phyloP scores from a whole-genome alignment of 164 flowering plant genomes.

The Umbilicus rupestris region DNA sequence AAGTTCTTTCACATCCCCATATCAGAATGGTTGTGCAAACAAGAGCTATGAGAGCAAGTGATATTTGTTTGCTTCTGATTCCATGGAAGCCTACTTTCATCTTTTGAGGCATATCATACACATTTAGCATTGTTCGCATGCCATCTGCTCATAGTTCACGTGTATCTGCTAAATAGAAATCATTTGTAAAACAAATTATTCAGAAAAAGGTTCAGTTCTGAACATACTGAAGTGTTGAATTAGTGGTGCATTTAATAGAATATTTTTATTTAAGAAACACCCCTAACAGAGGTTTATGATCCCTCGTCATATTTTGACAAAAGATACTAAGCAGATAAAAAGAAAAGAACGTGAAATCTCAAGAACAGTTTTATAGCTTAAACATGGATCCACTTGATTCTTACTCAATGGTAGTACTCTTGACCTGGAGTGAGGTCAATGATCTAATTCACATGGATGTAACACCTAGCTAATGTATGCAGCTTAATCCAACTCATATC shows the following conservation, averaged over 20 bases:
- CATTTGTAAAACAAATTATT: not conserved
- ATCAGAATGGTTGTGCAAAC: constrained; percentile 41
- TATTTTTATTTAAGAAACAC: not conserved
- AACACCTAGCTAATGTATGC: not conserved
- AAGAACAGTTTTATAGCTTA: too few species aligned
- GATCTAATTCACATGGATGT: too few species aligned
- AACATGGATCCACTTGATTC: too few species aligned
- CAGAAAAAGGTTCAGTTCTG: not conserved
- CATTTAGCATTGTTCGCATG: not conserved
- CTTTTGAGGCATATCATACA: constrained; percentile 16
- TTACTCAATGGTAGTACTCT: too few species aligned
- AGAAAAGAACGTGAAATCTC: too few species aligned
- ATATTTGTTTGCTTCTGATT: constrained; percentile 35
- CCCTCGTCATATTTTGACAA: not conserved
- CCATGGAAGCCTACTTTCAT: constrained; percentile 53
- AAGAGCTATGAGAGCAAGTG: constrained; percentile 40
- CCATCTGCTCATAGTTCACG: not conserved
- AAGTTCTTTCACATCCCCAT: constrained; percentile 55
- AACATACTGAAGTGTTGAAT: not conserved
- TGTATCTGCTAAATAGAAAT: not conserved
- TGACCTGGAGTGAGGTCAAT: too few species aligned
- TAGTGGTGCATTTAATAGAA: not conserved
- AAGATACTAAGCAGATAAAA: too few species aligned
- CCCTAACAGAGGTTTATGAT: not conserved
- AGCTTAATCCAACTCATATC: not conserved